These are phyloP conservation scores for Dalbergia oliveri DNA, from an alignment of 306 rosid species.

Conservation along the genomic window DNA sequence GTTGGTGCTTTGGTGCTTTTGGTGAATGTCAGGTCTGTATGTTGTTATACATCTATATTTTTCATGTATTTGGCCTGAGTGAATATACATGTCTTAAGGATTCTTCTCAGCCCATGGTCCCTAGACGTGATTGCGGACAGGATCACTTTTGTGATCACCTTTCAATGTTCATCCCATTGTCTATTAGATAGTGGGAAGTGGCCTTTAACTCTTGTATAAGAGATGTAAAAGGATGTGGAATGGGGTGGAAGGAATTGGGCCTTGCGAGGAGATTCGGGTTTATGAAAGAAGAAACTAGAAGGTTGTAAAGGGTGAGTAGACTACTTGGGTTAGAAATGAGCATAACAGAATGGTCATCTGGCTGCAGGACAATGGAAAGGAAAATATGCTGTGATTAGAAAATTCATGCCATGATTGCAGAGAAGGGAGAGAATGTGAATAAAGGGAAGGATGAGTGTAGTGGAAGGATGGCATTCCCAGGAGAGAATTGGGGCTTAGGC, in stretches of 20 bases:
- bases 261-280: background rate
- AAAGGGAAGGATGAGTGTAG: background rate
- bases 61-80: background rate
- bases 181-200: background rate
- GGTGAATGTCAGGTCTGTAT: background rate
- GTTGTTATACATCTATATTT: background rate
- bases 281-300: background rate
- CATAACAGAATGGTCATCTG: background rate
- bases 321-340: background rate
- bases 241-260: background rate
- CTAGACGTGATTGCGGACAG: background rate
- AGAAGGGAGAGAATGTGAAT: background rate
- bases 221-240: background rate
- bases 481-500: background rate
- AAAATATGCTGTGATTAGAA: background rate
- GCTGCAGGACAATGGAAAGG: background rate
- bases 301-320: background rate
- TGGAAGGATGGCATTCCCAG: background rate
- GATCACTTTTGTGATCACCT: background rate
- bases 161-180: background rate
- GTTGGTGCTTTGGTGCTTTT: constrained; percentile 26
- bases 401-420: background rate
- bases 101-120: background rate
- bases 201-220: background rate
- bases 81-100: background rate